Base-by-base conservation (phyloP, 2,329 filamentous ascomycete species). In the Lithohypha guttulata region DNA sequence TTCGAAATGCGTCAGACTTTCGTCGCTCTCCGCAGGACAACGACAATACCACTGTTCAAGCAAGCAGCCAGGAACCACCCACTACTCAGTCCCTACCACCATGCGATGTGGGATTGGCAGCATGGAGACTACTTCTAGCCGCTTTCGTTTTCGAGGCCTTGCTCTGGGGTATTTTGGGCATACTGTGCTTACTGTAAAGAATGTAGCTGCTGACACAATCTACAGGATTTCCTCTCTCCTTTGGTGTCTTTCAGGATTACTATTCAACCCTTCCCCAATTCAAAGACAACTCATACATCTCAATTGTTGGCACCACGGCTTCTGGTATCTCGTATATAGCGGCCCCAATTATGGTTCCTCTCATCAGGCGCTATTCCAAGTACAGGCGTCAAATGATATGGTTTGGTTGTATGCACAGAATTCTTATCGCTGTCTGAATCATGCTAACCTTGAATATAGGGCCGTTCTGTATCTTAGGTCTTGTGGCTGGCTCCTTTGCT, bases 401-500 rank as follows among this genome's bases (percentile, higher is more conserved):
- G 45, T 32, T 59, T 9, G 63, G 58, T 10, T 65, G 47, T 45
- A 39, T 15, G 37, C n/a, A n/a, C n/a, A n/a, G n/a, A n/a, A n/a
- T n/a, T n/a, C n/a, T n/a, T n/a, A n/a, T n/a, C n/a, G n/a, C n/a
- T n/a, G n/a, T n/a, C n/a, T n/a, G n/a, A n/a, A n/a, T n/a, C n/a
- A n/a, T n/a, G n/a, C n/a, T n/a, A n/a, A n/a, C n/a, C n/a, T n/a
- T n/a, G n/a, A n/a, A n/a, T 23, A 8, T 22, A 41, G 39, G 57
- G 61, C 51, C 58, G 1, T 38, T 67, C 1, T 65, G 62, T 46
- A 57, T 66, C 18, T 13, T 52, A 0, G 60, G 58, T 0, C 50
- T 67, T 2, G 37, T 59, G 2, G 34, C 47, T 0, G 59, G 52
- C 8, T 61, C 56, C 1, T 64, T 65, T 44, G 51, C 57, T 3